These are phyloP conservation scores for Tuber umbilicatum DNA, from an alignment of 495 filamentous ascomycete genomes.

Conservation along the genomic window DNA sequence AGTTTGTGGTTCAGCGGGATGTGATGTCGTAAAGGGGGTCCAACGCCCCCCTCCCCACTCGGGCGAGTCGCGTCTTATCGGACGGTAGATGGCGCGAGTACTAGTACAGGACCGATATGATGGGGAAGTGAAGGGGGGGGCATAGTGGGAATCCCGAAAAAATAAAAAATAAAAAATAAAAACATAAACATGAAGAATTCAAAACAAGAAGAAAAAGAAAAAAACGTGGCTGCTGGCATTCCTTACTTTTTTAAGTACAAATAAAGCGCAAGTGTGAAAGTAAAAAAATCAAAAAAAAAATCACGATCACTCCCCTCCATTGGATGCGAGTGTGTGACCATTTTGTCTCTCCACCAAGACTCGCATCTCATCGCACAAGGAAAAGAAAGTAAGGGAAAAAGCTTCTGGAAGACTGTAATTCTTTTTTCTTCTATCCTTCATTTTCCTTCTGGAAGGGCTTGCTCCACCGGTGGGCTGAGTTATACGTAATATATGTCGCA, in stretches of 20 bases:
- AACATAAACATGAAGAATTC: not conserved
- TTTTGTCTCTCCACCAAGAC: not conserved
- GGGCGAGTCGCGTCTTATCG: not conserved
- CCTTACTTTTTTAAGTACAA: not conserved
- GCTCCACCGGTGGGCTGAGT: not conserved
- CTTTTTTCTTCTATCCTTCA: not conserved
- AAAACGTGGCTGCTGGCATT: not conserved
- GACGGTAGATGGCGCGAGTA: not conserved
- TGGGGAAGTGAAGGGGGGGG: not conserved
- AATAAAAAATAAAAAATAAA: not conserved
- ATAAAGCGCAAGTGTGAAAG: not conserved
- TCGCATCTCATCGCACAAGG: not conserved
- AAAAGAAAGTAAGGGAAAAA: not conserved
- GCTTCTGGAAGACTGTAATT: not conserved
- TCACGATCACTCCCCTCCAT: not conserved
- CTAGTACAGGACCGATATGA: not conserved
- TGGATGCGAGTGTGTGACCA: not conserved
- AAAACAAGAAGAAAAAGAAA: not conserved
- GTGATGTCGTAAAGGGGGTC: constrained; percentile 5
- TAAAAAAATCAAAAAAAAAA: not conserved
- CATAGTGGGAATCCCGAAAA: not conserved
- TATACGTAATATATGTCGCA: constrained; percentile 3
- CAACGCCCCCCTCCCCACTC: not conserved
- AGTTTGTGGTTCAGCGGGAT: not conserved
- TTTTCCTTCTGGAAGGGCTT: constrained; percentile 4